phyloP scores from a whole-genome alignment of 108 stramenopile genomes.

The Epipyxis sp. region DNA sequence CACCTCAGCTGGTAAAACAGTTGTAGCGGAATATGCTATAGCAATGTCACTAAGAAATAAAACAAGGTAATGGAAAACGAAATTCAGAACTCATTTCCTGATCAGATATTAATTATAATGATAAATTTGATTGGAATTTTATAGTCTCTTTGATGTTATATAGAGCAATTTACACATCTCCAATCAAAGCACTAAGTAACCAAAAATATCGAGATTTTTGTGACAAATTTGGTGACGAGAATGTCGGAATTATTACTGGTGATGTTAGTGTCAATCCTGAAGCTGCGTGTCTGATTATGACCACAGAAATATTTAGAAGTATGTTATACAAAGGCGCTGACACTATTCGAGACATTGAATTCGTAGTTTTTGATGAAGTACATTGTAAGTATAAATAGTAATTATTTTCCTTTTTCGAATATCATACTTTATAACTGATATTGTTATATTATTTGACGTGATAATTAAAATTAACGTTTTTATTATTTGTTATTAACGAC shows the following conservation, averaged over 20 bases:
- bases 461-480: too few relatives aligned
- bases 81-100: too few relatives aligned
- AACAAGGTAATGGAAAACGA: too few relatives aligned
- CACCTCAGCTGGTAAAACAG: slow-evolving; percentile 89
- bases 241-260: slow-evolving; percentile 85
- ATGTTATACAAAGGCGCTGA: slow-evolving; percentile 89
- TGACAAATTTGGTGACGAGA: slow-evolving; percentile 63
- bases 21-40: slow-evolving; percentile 85
- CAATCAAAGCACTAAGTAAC: slow-evolving; percentile 87
- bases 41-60: slow-evolving; percentile 44
- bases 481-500: too few relatives aligned
- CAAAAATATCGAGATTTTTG: slow-evolving; percentile 91
- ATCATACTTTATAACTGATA: too few relatives aligned
- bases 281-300: slow-evolving; percentile 64
- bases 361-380: slow-evolving; percentile 85
- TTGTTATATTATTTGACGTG: too few relatives aligned
- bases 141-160: too few relatives aligned
- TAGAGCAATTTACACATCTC: slow-evolving; percentile 83
- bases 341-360: slow-evolving; percentile 68
- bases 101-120: too few relatives aligned
- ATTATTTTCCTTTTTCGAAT: too few relatives aligned
- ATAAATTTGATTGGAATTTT: too few relatives aligned
- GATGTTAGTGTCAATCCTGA: slow-evolving; percentile 61
- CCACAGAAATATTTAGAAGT: slow-evolving; percentile 66
- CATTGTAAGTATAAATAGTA: too few relatives aligned